Base-by-base conservation (phyloP, 768 basidiomycete genomes). In the Mycena amicta region DNA sequence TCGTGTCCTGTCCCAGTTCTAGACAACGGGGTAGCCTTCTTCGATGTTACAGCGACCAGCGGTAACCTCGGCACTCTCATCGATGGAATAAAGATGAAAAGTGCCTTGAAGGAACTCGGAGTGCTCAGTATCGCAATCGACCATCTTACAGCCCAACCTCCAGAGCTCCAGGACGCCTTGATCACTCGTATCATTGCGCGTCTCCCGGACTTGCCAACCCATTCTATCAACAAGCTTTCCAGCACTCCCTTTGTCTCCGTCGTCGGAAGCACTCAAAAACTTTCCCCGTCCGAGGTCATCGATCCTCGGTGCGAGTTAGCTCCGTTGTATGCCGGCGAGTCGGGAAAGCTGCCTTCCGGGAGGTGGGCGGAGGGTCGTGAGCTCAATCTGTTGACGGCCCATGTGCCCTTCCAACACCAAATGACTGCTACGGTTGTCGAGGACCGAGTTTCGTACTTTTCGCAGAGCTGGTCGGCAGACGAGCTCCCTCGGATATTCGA, bases 231-330 rank as follows among this genome's bases (percentile, higher is more conserved):
- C 15, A 59, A 53, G 22, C 56, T 67, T 4, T 50, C 53, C 1
- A 16, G 47, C 22, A 43, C 58, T 3, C 55, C 56, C 0, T 62
- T 65, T 26, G 54, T 67, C 13, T 46, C 61, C 18, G 61, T 61
- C 11, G 18, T 37, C 15, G 57, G 55, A 13, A 53, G 52, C 22
- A 13, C 43, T 13, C 18, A 41, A 13, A 27, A 50, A 27, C 20
- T 56, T 15, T 20, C 61, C 1, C 61, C 67, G 3, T 31, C 50
- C 3, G 41, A 60, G 1, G 58, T 67, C 22, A 57, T 68, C 26
- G 64, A 68, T 20, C 67, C 67, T 29, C 49, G 51, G 16, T 64
- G 60, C 27, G 29, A 43, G 20, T 57, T 68, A 20, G 59, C 62
- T 8, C 46, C 30, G 8, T 51, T 68, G 16, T 68, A 59, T 30